These are phyloP conservation scores for Fusarium chuoi DNA, from an alignment of 2,329 filamentous ascomycete species.

Conservation along the genomic window DNA sequence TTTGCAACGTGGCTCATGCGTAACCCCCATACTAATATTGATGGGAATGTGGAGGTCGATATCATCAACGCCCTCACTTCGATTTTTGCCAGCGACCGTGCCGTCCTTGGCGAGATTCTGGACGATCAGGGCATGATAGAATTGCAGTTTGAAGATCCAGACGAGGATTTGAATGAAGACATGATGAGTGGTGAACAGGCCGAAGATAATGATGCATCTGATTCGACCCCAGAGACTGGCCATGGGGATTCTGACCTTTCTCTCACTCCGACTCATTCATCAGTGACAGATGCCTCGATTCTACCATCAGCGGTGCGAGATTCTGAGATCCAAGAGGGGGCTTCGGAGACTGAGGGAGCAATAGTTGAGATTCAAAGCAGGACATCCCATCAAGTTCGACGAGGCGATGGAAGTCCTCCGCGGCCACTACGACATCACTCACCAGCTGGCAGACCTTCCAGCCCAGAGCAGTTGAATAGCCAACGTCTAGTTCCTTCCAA, in stretches of 20 bases:
- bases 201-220: not conserved
- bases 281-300: not conserved
- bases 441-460: too few relatives aligned
- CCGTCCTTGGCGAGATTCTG: conserved; percentile 12
- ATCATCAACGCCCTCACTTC: conserved; percentile 18
- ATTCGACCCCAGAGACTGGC: not conserved
- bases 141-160: conserved; percentile 12
- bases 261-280: conserved; percentile 6
- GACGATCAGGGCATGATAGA: conserved; percentile 30
- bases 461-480: not conserved
- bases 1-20: conserved; percentile 27
- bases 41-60: conserved; percentile 3
- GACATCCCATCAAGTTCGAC: not conserved
- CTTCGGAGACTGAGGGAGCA: not conserved
- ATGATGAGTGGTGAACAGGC: not conserved
- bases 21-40: not conserved
- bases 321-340: not conserved
- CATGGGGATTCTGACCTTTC: not conserved
- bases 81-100: conserved; percentile 19
- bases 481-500: too few relatives aligned
- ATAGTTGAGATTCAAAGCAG: not conserved
- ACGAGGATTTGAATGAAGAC: not conserved
- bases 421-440: not conserved
- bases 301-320: not conserved
- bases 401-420: not conserved